Conservation (phyloP, 129 eudicot genomes). For the Lonicera japonica region DNA sequence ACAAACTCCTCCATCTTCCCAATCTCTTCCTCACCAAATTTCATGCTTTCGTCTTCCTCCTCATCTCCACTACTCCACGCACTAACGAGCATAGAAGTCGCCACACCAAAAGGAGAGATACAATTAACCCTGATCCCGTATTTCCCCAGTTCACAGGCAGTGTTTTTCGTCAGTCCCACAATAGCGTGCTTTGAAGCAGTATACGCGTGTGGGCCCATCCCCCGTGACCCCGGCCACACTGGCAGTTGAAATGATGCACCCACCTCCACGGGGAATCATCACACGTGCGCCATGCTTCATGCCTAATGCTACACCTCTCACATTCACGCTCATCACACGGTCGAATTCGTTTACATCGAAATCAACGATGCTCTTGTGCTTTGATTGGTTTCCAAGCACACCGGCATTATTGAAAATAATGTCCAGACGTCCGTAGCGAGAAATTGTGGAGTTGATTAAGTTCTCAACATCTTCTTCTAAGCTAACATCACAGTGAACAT, state of each 20-base stretch:
- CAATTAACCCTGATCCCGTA: constrained; percentile 83
- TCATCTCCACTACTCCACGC: constrained; percentile 47
- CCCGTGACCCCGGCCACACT: constrained; percentile 83
- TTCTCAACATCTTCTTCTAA: constrained; percentile 48
- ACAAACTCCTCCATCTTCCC: constrained; percentile 55
- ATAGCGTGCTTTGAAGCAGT: constrained; percentile 87
- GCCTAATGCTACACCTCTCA: constrained; percentile 63
- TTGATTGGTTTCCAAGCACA: constrained; percentile 55
- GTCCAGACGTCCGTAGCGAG: constrained; percentile 49
- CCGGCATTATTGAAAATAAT: constrained; percentile 86
- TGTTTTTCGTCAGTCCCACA: constrained; percentile 73
- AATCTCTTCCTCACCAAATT: constrained; percentile 33
- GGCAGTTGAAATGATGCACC: constrained; percentile 75
- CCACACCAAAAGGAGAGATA: constrained; percentile 86
- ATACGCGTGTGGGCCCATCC: constrained; percentile 77
- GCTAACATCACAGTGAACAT: constrained; percentile 75
- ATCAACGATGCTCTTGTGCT: constrained; percentile 61
- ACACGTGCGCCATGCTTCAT: constrained; percentile 79
- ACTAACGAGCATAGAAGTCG: constrained; percentile 63
- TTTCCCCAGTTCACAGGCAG: constrained; percentile 73
- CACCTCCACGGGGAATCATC: constrained; percentile 55
- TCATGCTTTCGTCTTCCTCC: constrained; percentile 17
- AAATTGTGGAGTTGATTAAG: constrained; percentile 36
- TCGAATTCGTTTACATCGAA: constrained; percentile 68
- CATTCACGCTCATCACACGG: constrained; percentile 53